Conservation (phyloP, 768 basidiomycete species). For the Filobasidium wieringae region DNA sequence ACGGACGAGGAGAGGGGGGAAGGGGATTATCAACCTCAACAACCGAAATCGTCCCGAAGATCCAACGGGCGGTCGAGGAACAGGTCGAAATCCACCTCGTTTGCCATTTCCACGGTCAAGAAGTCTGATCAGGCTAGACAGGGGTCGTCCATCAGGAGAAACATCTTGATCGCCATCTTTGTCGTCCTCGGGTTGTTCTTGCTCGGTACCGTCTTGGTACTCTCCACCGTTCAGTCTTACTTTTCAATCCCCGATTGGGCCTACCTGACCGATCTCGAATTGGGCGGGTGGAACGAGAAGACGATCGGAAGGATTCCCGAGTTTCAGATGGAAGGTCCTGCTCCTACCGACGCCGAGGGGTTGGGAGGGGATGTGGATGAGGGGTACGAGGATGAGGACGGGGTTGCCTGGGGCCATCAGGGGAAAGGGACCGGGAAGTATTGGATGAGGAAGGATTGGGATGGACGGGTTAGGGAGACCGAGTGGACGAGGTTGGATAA, state of each 20-base stretch:
- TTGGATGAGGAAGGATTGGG: constrained; percentile 35
- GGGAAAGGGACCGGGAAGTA: constrained; percentile 30
- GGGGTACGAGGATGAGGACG: constrained; percentile 4
- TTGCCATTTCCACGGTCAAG: background rate
- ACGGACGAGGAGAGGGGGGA: background rate
- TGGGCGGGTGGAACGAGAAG: constrained; percentile 25
- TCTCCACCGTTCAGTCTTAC: constrained; percentile 75
- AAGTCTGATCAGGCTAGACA: no score
- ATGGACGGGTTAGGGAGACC: constrained; percentile 27
- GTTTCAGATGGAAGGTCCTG: constrained; percentile 13
- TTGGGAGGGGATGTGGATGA: background rate
- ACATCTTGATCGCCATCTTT: constrained; percentile 1
- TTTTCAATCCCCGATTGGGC: constrained; percentile 66
- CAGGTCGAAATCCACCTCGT: background rate
- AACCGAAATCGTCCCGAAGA: background rate
- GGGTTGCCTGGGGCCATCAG: constrained; percentile 22
- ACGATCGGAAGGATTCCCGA: constrained; percentile 49
- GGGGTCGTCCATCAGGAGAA: background rate
- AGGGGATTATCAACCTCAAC: no score
- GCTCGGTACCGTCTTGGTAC: constrained; percentile 14
- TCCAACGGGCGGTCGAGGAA: background rate
- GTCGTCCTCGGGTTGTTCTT: constrained; percentile 13
- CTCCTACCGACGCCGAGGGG: background rate
- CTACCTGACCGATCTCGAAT: constrained; percentile 65
- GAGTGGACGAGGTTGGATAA: constrained; percentile 32